A percentile compares a stretch with the other conserved stretches of the same genome.
Evolutionary conservation across 768 basidiomycete genomes (phyloP).

Genomic region (Chlorophyllum brunneum): DNA sequence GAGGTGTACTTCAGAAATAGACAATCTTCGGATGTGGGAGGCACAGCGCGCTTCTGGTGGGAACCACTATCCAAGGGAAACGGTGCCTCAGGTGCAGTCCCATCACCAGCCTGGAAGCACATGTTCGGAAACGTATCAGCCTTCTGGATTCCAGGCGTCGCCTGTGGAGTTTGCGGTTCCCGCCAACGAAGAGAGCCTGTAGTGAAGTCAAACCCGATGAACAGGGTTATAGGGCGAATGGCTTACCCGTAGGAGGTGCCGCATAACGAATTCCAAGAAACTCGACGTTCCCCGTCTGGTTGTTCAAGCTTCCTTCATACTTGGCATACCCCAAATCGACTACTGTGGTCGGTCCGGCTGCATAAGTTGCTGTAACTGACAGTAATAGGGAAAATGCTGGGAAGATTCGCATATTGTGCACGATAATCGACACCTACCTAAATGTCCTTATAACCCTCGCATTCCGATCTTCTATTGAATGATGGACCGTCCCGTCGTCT

Average conservation of each 20-base stretch:
- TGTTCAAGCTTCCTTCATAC: conserved; percentile 37
- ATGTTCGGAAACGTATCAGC: conserved; percentile 1
- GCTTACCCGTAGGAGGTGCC: conserved; percentile 41
- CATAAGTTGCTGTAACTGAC: background rate
- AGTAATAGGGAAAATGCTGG: background rate
- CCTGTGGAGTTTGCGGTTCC: conserved; percentile 13
- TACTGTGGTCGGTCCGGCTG: background rate
- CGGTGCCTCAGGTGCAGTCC: conserved; percentile 6
- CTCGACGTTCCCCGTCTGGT: conserved; percentile 27
- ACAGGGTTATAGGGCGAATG: background rate
- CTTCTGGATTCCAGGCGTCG: background rate
- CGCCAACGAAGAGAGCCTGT: conserved; percentile 23
- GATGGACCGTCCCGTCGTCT: too few species aligned
- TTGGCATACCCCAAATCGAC: conserved; percentile 42
- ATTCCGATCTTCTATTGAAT: too few species aligned
- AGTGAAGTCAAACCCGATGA: background rate
- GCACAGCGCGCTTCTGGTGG: conserved; percentile 5
- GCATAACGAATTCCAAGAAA: conserved; percentile 49
- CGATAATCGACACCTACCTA: too few species aligned
- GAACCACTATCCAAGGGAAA: conserved; percentile 20
- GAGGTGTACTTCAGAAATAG: too few species aligned
- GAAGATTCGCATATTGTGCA: background rate
- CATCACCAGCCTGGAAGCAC: conserved; percentile 8
- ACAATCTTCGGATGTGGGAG: conserved; percentile 32
- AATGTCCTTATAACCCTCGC: too few species aligned